A percentile compares a stretch with the other conserved stretches of the same genome.
phyloP scores from a whole-genome alignment of 1,139 yeast genomes.

The Candida tropicalis region DNA sequence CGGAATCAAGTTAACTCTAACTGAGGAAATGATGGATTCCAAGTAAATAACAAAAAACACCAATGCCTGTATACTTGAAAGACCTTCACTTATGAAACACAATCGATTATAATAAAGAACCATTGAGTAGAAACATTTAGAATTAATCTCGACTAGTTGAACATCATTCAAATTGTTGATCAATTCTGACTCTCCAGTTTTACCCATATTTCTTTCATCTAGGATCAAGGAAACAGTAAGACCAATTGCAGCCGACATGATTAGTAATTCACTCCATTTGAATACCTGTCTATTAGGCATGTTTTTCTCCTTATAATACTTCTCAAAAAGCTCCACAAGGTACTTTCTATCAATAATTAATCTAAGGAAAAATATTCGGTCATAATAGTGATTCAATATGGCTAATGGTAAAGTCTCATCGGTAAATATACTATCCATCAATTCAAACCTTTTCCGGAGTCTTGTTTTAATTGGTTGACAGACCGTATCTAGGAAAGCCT shows the following conservation, averaged over 20 bases:
- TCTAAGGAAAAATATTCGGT: constrained; percentile 9
- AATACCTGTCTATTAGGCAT: constrained; percentile 1
- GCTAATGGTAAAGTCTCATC: constrained; percentile 10
- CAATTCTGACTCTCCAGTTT: constrained; percentile 10
- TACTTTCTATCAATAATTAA: constrained; percentile 11
- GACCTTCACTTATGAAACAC: constrained; percentile 50
- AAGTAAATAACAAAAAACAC: constrained; percentile 46
- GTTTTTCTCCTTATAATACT: constrained; percentile 6
- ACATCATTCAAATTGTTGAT: constrained; percentile 16
- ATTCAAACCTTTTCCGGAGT: constrained; percentile 11
- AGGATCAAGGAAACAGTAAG: constrained; percentile 11
- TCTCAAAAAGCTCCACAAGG: constrained; percentile 10
- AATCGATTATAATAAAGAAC: constrained; percentile 51
- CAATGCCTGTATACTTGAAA: constrained; percentile 51
- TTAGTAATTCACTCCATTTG: constrained; percentile 13
- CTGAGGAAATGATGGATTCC: constrained; percentile 41
- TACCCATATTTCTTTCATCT: constrained; percentile 12
- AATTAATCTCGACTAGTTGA: constrained; percentile 24
- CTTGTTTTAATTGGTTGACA: constrained; percentile 13
- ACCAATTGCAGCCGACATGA: constrained; percentile 11
- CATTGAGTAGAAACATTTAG: constrained; percentile 33
- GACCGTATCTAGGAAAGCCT: constrained; percentile 13
- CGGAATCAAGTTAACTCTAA: constrained; percentile 48
- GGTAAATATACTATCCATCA: constrained; percentile 11
- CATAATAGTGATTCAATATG: constrained; percentile 9